A percentile compares a stretch with the other conserved stretches of the same genome.
Evolutionary conservation across 2,329 filamentous ascomycete species (phyloP).

Genomic region (Hypoxylon sp.): DNA sequence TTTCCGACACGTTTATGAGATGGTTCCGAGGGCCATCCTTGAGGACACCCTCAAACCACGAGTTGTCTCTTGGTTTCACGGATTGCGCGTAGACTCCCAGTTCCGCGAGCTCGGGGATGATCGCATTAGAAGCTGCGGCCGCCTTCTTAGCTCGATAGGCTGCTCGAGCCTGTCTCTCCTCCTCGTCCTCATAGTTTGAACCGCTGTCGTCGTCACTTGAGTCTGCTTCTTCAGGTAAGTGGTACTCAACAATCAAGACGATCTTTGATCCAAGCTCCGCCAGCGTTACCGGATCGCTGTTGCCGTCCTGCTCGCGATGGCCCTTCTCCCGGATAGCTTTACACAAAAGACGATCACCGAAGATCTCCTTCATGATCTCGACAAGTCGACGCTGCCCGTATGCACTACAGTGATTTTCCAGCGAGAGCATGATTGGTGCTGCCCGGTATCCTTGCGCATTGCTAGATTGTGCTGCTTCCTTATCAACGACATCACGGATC

Average conservation of each 20-base stretch:
- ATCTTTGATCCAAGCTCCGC: constrained; percentile 74
- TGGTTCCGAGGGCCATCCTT: constrained; percentile 53
- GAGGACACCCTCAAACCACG: constrained; percentile 71
- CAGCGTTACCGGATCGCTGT: constrained; percentile 69
- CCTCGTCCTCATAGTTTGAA: constrained; percentile 57
- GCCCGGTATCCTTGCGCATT: constrained; percentile 58
- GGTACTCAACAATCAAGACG: constrained; percentile 77
- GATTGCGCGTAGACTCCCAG: constrained; percentile 79
- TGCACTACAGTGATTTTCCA: constrained; percentile 76
- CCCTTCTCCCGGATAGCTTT: constrained; percentile 70
- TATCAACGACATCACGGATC: constrained; percentile 73
- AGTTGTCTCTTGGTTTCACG: constrained; percentile 76
- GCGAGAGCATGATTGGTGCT: constrained; percentile 73
- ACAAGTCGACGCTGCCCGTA: constrained; percentile 73
- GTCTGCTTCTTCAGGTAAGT: constrained; percentile 67
- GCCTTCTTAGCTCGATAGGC: constrained; percentile 70
- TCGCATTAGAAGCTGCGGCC: constrained; percentile 61
- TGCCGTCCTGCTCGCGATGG: constrained; percentile 66
- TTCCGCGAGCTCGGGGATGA: constrained; percentile 75
- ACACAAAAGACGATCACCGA: constrained; percentile 71
- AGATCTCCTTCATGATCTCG: constrained; percentile 75
- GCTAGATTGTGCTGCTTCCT: constrained; percentile 65
- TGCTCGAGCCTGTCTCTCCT: constrained; percentile 63
- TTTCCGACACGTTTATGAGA: constrained; percentile 75
- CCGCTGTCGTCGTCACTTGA: constrained; percentile 57